Base-by-base conservation (phyloP, 1,284 basidiomycete species). In the Ceratobasidium sp. region DNA sequence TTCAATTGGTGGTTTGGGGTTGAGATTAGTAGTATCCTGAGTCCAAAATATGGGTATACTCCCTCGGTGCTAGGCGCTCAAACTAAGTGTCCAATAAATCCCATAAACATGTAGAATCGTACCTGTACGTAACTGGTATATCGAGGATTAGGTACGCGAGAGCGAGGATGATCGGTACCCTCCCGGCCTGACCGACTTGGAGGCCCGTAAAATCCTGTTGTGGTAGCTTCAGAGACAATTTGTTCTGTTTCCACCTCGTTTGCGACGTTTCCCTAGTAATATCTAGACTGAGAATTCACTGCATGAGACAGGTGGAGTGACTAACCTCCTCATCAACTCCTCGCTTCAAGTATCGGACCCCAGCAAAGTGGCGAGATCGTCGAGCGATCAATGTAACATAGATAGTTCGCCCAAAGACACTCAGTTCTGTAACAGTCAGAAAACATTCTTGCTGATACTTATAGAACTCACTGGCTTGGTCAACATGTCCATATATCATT, bases 201-300 rank as follows among this genome's bases (percentile, higher is more conserved):
- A 60, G 91, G 88, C 78, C 86, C 90, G 77, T 94, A 93, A 79
- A 97, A 96, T 0, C 95, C 88, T 0, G 96, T 99, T 0, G 95
- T 97, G 6, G 96, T 81, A 0, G 94, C 93, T 79, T 99, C 97
- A 2, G 92, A 94, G 0, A 99, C 96, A 65, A 99, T 97, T 79
- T 99, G 97, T 78, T 99, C 97, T 0, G 96, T 98, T 81, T 99
- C 97, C 1, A 99, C 97, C 81, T 99, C 97, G 78, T 99, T 99
- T 0, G 97, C 97, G 1, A 99, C 97, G 78, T 98, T 94, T 1
- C 97, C 97, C 92, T 96, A 21, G 5, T 48, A 23, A 75, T 67
- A 14, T 18, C 14, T 12, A 58, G 3, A 18, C 21, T 4, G 10
- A 28, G 9, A 32, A 34, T 21, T 16, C n/a, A 14, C 16, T 16